Evolutionary conservation across 1,139 yeast genomes (phyloP), one percentile per base, ranked within the genome.

Genomic region (Nematodospora anomalae): DNA sequence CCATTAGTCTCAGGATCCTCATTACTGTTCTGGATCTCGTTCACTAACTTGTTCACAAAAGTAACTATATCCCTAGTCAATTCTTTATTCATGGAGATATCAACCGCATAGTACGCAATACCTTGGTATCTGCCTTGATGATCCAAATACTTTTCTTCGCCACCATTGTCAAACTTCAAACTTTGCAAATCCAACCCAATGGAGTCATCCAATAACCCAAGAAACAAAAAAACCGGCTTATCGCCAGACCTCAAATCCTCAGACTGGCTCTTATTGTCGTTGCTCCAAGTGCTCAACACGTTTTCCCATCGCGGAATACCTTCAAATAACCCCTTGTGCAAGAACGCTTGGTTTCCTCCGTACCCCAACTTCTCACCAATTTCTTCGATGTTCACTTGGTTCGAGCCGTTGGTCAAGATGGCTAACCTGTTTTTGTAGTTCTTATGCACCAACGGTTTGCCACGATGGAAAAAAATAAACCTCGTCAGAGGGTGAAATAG

Each of bases 21-120:
- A 5, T 29, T 25, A 9, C 22, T 22, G 2, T 41, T 38, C 32
- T 47, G 22, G 28, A 44, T 39, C 11, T 38, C 35, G 13, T 44
- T 42, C n/a, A 45, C 35, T 22, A 40, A 34, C 18, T 38, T 37
- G 33, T 49, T 38, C 2, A 60, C 49, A 34, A 49, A 52, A 8
- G 47, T 34, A 2, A 57, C 40, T 16, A 71, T 46, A 12, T 53
- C 40, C 4, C 56, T 41, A 3, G 49, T 45, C 26, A 67, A 50
- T 12, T 49, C 46, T 0, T 62, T 55, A 15, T 62, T 41, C 15
- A 55, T 51, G 4, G 82, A 64, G 28, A 84, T 64, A 54, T 88
- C 95, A 23, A 89, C 71, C 0, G 90, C 95, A 61, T 77, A 89
- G 50, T 79, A 78, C 1, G 97, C 89, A 3, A 74, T 71, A 4